These are phyloP conservation scores for Imleria badia DNA, from an alignment of 768 basidiomycete genomes.

Conservation along the genomic window DNA sequence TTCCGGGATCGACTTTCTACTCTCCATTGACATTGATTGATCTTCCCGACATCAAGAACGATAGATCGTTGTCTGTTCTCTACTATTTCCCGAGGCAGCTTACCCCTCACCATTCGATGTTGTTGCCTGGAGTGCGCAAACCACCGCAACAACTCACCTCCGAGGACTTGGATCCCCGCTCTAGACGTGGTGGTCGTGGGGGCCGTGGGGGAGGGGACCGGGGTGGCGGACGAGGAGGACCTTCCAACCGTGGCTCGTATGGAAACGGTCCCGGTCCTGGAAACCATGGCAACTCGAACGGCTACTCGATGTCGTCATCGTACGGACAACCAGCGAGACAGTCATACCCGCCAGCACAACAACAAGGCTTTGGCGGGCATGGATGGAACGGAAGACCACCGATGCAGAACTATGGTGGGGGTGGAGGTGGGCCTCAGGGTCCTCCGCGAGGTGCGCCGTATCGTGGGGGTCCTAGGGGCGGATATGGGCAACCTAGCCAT, in stretches of 20 bases:
- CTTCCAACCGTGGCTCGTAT: conserved; percentile 20
- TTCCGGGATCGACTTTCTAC: conserved; percentile 90
- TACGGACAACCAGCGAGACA: conserved; percentile 21
- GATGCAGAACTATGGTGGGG: conserved; percentile 32
- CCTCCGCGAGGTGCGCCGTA: conserved; percentile 26
- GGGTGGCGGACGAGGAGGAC: conserved; percentile 35
- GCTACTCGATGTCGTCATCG: conserved; percentile 19
- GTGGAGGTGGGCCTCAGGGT: conserved; percentile 30
- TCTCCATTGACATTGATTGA: conserved; percentile 61
- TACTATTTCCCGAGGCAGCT: conserved; percentile 91
- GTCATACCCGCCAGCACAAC: conserved; percentile 20
- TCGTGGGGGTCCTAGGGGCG: conserved; percentile 28
- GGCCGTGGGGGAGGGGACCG: conserved; percentile 43
- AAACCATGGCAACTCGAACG: conserved; percentile 15
- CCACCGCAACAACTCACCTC: conserved; percentile 60
- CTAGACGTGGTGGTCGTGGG: conserved; percentile 52
- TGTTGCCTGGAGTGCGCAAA: conserved; percentile 71
- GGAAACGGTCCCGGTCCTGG: conserved; percentile 13
- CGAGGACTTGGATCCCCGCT: conserved; percentile 67
- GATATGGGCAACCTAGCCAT: conserved; percentile 22
- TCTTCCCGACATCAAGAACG: conserved; percentile 80
- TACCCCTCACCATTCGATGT: conserved; percentile 78
- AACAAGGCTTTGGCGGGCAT: conserved; percentile 31
- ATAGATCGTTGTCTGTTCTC: conserved; percentile 81
- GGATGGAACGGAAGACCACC: conserved; percentile 34